Conservation (phyloP, 2,329 filamentous ascomycete genomes). For the Intubia oerlemansii region DNA sequence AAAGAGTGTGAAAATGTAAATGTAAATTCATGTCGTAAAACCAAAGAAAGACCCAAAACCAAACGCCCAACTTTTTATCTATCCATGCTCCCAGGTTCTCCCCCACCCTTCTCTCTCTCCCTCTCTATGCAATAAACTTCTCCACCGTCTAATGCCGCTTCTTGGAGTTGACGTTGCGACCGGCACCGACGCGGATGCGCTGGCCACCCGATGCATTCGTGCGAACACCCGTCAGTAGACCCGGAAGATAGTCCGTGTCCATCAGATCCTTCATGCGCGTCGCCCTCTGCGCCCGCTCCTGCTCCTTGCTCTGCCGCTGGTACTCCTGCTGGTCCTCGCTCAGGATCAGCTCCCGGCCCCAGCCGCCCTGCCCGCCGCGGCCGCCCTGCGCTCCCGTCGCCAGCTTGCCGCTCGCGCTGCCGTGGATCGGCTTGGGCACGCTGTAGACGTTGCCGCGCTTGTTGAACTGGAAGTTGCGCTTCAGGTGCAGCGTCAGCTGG, state of each 20-base stretch:
- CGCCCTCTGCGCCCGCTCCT: conserved; percentile 26
- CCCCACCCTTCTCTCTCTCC: too few relatives aligned
- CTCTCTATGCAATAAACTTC: too few relatives aligned
- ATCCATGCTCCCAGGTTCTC: too few relatives aligned
- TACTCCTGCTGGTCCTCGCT: conserved; percentile 94
- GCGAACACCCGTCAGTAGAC: conserved; percentile 64
- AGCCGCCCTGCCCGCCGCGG: conserved; percentile 66
- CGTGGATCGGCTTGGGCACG: conserved; percentile 74
- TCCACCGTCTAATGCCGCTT: too few relatives aligned
- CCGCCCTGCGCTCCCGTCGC: conserved; percentile 19
- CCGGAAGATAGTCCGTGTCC: conserved; percentile 84
- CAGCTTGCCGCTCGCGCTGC: conserved; percentile 57
- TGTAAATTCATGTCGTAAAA: too few relatives aligned
- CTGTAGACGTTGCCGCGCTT: conserved; percentile 82
- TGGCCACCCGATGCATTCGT: conserved; percentile 37
- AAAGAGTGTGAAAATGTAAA: too few relatives aligned
- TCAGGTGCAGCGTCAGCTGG: conserved; percentile 67
- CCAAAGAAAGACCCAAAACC: too few relatives aligned
- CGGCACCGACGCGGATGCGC: conserved; percentile 63
- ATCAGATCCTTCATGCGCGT: conserved; percentile 59
- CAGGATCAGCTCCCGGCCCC: conserved; percentile 67
- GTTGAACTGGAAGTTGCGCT: conserved; percentile 93
- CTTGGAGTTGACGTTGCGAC: conserved; percentile 65
- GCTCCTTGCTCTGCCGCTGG: conserved; percentile 36
- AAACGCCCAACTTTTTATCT: too few relatives aligned